Percentiles rank a stretch among this genome's conserved stretches.
phyloP scores from a whole-genome alignment of 164 flowering plant species.

The Taxillus chinensis region DNA sequence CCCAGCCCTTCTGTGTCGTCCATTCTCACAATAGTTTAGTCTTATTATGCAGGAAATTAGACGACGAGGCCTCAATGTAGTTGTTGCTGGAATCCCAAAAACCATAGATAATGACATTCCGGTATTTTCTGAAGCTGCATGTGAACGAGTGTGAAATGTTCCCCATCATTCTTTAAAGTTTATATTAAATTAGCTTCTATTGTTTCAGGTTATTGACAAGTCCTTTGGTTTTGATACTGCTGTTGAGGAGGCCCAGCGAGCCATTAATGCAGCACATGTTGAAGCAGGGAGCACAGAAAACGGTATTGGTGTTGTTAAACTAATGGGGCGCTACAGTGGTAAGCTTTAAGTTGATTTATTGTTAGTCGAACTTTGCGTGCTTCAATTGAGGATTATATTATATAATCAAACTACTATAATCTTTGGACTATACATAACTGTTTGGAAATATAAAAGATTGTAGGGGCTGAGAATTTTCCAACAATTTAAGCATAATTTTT shows the following conservation, averaged over 20 bases:
- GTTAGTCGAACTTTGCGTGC: background rate
- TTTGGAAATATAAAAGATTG: no score
- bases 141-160: background rate
- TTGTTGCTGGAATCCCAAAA: constrained; percentile 76
- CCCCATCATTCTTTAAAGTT: background rate
- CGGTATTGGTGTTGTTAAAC: constrained; percentile 79
- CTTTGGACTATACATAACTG: no score
- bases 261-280: constrained; percentile 93
- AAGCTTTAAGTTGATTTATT: constrained; percentile 8
- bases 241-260: constrained; percentile 91
- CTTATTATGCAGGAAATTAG: constrained; percentile 42
- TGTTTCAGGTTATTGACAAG: constrained; percentile 71
- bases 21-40: background rate
- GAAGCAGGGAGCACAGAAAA: constrained; percentile 77
- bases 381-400: background rate
- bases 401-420: no score
- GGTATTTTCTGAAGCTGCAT: constrained; percentile 24
- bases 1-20: background rate
- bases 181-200: background rate
- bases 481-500: no score
- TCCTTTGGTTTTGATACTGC: constrained; percentile 96
- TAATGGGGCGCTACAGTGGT: constrained; percentile 91
- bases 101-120: constrained; percentile 87
- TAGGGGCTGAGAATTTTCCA: no score
- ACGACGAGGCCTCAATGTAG: constrained; percentile 61